Evolutionary conservation across 179 eudicot species (phyloP), one percentile per base, ranked within the genome.

Genomic region (Spinacia oleracea): DNA sequence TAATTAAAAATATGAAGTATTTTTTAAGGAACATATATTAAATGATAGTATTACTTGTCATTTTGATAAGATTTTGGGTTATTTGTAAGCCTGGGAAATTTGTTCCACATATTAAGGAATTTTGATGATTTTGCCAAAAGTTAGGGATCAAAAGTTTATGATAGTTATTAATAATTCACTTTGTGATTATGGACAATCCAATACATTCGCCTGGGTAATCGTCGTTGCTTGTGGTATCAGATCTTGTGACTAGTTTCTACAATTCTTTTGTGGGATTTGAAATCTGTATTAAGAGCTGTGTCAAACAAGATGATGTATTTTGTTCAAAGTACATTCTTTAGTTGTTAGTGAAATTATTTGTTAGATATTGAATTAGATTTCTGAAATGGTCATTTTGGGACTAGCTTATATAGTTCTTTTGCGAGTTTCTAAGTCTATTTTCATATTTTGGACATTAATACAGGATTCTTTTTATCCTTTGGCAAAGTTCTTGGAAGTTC

Each of bases 401-500:
- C 18, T 42, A 38, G 9, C n/a, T 29, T 48, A 6, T 38, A 21
- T 12, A 53, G 23, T 53, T 20, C n/a, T 6, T 53, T 18, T 20
- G 58, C n/a, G 58, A 21, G 43, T 34, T 55, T 77, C 11, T 76
- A 3, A 58, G 32, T 68, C 69, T 34, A 46, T 48, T 42, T 10
- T 1, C 0, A 38, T 3, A 38, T 38, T 38, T 38, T 38, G 4
- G 40, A 65, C n/a, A 75, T 75, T 80, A 69, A 73, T 80, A 45
- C 11, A 32, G 42, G 50, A 34, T 62, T 40, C 69, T 35, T 35
- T 31, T 70, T 77, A 7, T 77, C 21, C n/a, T n/a, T 70, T 73
- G 46, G 46, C 29, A 31, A 79, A 20, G 31, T 46, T 73, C 56
- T 73, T 70, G 78, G 46, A 48, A 59, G 42, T 40, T 65, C 66